Evolutionary conservation across 2,329 filamentous ascomycete genomes (phyloP).

Genomic region (Cladosporium sp.): DNA sequence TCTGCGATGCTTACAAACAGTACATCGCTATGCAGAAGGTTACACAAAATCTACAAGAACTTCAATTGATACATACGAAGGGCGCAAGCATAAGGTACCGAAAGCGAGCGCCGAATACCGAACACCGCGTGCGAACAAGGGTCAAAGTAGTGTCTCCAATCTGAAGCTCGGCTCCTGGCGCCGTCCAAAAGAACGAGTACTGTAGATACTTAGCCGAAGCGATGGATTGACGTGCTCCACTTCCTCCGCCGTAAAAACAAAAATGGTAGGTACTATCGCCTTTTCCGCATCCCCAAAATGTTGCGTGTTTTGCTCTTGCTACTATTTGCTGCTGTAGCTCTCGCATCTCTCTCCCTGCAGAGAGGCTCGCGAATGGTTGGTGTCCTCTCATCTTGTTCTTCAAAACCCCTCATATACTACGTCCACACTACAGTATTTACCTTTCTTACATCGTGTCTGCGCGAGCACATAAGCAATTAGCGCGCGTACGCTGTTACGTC

Average conservation of each 20-base stretch:
- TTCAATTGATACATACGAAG: background rate
- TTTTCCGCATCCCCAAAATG: background rate
- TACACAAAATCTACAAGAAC: background rate
- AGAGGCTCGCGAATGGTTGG: background rate
- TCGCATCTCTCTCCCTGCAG: background rate
- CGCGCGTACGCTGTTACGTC: background rate
- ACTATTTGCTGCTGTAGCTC: background rate
- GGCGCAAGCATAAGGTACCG: background rate
- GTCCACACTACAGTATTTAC: background rate
- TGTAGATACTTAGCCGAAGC: background rate
- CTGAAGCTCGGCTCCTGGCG: slow-evolving; percentile 1
- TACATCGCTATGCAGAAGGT: no score
- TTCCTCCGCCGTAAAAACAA: background rate
- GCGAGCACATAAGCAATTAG: background rate
- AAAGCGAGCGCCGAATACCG: background rate
- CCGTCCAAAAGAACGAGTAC: background rate
- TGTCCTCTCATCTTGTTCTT: background rate
- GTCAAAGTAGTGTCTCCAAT: background rate
- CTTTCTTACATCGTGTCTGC: background rate
- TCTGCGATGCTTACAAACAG: background rate
- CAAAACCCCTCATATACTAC: background rate
- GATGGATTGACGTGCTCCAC: slow-evolving; percentile 10
- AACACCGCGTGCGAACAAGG: background rate
- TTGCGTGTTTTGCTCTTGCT: background rate
- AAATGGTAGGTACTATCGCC: slow-evolving; percentile 9